phyloP scores from a whole-genome alignment of 768 basidiomycete species.

The Tremella fuciformis region DNA sequence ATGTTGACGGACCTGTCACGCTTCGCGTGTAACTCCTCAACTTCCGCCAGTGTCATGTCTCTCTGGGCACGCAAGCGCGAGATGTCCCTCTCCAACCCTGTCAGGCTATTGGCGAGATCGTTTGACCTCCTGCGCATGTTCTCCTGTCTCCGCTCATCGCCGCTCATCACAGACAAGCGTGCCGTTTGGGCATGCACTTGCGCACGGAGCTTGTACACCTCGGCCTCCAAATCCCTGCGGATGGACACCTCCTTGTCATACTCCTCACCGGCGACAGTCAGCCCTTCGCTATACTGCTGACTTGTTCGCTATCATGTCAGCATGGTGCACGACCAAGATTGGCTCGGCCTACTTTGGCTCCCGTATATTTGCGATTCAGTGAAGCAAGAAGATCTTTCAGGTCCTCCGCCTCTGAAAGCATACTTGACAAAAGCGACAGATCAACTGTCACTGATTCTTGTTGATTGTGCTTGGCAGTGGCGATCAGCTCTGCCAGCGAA shows the following conservation, averaged over 20 bases:
- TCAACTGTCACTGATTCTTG: conserved; percentile 62
- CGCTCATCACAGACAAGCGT: conserved; percentile 76
- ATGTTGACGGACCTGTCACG: conserved; percentile 64
- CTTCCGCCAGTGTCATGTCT: conserved; percentile 86
- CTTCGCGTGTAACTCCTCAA: conserved; percentile 77
- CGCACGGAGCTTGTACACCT: conserved; percentile 78
- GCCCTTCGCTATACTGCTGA: conserved; percentile 84
- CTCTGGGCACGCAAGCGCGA: conserved; percentile 83
- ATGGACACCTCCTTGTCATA: conserved; percentile 87
- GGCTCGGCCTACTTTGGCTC: conserved; percentile 69
- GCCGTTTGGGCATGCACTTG: conserved; percentile 86
- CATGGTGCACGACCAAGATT: not conserved
- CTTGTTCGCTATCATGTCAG: conserved; percentile 67
- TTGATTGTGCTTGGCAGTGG: conserved; percentile 24
- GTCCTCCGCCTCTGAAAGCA: conserved; percentile 66
- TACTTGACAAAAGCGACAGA: conserved; percentile 66
- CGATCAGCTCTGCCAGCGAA: conserved; percentile 35
- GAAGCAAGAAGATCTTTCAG: conserved; percentile 62
- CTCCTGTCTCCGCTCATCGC: conserved; percentile 71
- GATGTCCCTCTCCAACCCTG: conserved; percentile 76
- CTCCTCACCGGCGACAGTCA: conserved; percentile 88
- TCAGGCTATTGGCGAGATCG: conserved; percentile 72
- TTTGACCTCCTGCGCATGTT: conserved; percentile 72
- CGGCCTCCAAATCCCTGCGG: conserved; percentile 85
- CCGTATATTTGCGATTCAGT: conserved; percentile 75